Evolutionary conservation across 2,329 filamentous ascomycete genomes (phyloP), one percentile per base, ranked within the genome.

Genomic region (Cytospora piceicola): DNA sequence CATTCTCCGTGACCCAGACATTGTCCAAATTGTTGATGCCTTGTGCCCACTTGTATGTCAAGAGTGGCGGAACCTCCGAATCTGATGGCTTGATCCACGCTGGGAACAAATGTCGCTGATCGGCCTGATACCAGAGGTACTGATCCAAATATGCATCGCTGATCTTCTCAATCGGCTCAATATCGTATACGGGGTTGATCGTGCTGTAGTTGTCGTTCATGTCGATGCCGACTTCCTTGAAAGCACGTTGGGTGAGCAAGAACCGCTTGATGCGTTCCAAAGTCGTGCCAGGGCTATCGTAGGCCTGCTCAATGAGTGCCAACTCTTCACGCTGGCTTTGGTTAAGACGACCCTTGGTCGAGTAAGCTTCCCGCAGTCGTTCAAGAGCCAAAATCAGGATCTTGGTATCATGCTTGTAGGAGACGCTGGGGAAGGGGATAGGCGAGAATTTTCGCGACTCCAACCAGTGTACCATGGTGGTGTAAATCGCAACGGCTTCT

Each of bases 171-270:
- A 99, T 97, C 0, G 95, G 95, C 79, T 99, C 96, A 67, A 99
- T 95, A 71, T 99, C 95, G 75, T 99, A 99, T 1, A 99, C 95
- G 0, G 95, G 96, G 75, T 99, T 99, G 82, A 99, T 99, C 22
- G 93, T 94, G 82, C 89, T 98, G 81, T 99, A 99, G 75, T 99
- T 99, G 80, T 99, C 95, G 77, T 99, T 99, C 95, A 99, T 99
- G 75, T 99, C 95, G 71, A 99, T 99, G 63, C 94, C 95, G 54
- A 99, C 95, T 79, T 99, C 95, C 80, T 99, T 99, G 85, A 99
- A 99, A 1, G 96, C 95, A 77, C 95, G 88, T 76, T 99, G 95
- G 0, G 96, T 99, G 54, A 99, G 87, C 69, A 99, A 82, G 83
- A 98, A 98, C 58, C 95, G 91, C 83, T 99, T 99, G 81, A 99